Conservation (phyloP, 1,284 basidiomycete genomes). For the Cutaneotrichosporon spelunceum region DNA sequence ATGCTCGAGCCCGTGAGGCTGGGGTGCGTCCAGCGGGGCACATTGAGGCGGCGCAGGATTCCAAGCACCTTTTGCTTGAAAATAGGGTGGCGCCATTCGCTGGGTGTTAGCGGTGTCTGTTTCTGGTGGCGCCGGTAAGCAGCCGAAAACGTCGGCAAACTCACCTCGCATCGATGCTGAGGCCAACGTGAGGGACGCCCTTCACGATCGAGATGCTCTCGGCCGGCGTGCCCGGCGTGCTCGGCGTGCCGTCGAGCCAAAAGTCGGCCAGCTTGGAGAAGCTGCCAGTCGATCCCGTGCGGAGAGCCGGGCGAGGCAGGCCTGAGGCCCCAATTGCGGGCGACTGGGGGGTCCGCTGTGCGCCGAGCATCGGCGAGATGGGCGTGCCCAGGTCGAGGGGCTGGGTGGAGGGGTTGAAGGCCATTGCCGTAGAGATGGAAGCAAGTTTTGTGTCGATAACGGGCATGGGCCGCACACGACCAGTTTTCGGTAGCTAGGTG, state of each 20-base stretch:
- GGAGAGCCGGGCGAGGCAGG: slow-evolving; percentile 25
- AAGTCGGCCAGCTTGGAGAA: slow-evolving; percentile 49
- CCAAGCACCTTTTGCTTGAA: slow-evolving; percentile 50
- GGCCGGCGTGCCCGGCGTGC: slow-evolving; percentile 17
- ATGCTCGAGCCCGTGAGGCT: slow-evolving; percentile 54
- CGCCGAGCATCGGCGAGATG: slow-evolving; percentile 27
- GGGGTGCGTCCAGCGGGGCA: slow-evolving; percentile 51
- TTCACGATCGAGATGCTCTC: slow-evolving; percentile 54
- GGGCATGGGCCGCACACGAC: slow-evolving; percentile 3
- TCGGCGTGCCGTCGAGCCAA: slow-evolving; percentile 34
- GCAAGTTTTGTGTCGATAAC: not conserved
- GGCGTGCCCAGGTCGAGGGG: slow-evolving; percentile 21
- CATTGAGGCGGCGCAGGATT: slow-evolving; percentile 38
- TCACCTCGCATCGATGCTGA: slow-evolving; percentile 69
- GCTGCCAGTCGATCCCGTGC: slow-evolving; percentile 40
- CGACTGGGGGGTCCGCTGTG: not conserved
- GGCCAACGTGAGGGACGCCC: slow-evolving; percentile 62
- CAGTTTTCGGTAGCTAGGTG: not conserved
- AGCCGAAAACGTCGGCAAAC: slow-evolving; percentile 36
- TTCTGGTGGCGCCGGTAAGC: not conserved
- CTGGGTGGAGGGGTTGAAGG: slow-evolving; percentile 25
- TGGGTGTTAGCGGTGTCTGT: slow-evolving; percentile 15
- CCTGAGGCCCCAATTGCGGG: not conserved
- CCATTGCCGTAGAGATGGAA: slow-evolving; percentile 23
- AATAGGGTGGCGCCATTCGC: slow-evolving; percentile 48